Conservation (phyloP, 495 filamentous ascomycete genomes). For the Neurospora sp. region DNA sequence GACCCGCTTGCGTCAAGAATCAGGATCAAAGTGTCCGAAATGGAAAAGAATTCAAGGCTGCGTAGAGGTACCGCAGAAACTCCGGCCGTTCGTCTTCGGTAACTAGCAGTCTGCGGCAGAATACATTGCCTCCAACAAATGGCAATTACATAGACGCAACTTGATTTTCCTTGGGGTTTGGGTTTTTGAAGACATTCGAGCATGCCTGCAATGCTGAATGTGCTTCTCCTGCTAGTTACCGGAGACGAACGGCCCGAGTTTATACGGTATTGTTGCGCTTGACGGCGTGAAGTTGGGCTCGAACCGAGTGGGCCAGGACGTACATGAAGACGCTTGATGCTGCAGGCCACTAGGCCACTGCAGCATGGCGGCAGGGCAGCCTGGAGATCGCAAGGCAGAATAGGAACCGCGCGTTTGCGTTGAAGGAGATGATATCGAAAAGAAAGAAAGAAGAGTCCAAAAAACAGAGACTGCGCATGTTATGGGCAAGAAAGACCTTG, state of each 20-base stretch:
- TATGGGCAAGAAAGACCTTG: neutral
- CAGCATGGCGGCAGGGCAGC: neutral
- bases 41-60: neutral
- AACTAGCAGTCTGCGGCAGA: too few relatives aligned
- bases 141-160: too few relatives aligned
- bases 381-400: neutral
- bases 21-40: neutral
- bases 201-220: too few relatives aligned
- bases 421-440: neutral
- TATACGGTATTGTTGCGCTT: neutral
- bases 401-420: neutral
- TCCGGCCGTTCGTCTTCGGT: too few relatives aligned
- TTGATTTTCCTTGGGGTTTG: too few relatives aligned
- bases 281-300: neutral
- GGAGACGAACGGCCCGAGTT: too few relatives aligned
- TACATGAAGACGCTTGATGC: neutral
- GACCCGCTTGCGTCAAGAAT: neutral
- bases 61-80: too few relatives aligned
- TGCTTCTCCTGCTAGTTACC: too few relatives aligned
- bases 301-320: neutral
- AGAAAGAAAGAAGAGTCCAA: neutral
- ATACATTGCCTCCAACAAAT: too few relatives aligned
- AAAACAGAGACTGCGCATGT: neutral
- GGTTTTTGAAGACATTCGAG: too few relatives aligned
- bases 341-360: neutral